phyloP scores from a whole-genome alignment of 2,329 filamentous ascomycete genomes.

The Aspergillus tanneri region DNA sequence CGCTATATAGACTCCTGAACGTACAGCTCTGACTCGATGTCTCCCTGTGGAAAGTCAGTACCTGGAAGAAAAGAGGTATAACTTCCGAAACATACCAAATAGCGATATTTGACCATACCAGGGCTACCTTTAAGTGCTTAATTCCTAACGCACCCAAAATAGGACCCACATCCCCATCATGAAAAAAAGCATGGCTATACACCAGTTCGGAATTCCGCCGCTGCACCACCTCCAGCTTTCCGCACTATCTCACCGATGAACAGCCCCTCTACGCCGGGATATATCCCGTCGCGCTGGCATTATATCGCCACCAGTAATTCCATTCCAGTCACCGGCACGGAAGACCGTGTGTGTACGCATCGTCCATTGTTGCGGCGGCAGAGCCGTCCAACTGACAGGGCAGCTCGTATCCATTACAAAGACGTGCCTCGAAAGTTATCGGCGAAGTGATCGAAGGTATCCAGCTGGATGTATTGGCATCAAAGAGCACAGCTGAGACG shows the following conservation, averaged over 20 bases:
- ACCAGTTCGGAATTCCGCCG: conserved; percentile 24
- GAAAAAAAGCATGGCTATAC: conserved; percentile 39
- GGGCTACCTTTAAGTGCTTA: conserved; percentile 39
- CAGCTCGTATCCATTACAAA: conserved; percentile 41
- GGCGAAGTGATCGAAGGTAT: conserved; percentile 42
- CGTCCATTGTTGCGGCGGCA: conserved; percentile 31
- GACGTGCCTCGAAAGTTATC: conserved; percentile 44
- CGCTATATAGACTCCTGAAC: conserved; percentile 34
- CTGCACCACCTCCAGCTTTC: conserved; percentile 29
- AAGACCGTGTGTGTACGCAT: conserved; percentile 41
- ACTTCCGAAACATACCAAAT: conserved; percentile 34
- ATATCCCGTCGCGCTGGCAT: conserved; percentile 35
- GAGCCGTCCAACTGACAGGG: conserved; percentile 33
- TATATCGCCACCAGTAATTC: conserved; percentile 43
- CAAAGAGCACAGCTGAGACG: conserved; percentile 34
- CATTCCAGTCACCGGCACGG: conserved; percentile 44
- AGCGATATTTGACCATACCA: conserved; percentile 42
- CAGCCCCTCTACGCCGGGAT: conserved; percentile 40
- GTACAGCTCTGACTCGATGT: conserved; percentile 19
- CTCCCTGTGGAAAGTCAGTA: conserved; percentile 20
- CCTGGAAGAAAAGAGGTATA: fast-evolving
- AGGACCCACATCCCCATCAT: conserved; percentile 42
- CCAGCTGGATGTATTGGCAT: conserved; percentile 32
- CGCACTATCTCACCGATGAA: conserved; percentile 41
- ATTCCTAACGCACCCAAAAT: conserved; percentile 39